These are phyloP conservation scores for Daldinia eschscholtzii DNA, from an alignment of 2,329 filamentous ascomycete genomes.

Conservation along the genomic window DNA sequence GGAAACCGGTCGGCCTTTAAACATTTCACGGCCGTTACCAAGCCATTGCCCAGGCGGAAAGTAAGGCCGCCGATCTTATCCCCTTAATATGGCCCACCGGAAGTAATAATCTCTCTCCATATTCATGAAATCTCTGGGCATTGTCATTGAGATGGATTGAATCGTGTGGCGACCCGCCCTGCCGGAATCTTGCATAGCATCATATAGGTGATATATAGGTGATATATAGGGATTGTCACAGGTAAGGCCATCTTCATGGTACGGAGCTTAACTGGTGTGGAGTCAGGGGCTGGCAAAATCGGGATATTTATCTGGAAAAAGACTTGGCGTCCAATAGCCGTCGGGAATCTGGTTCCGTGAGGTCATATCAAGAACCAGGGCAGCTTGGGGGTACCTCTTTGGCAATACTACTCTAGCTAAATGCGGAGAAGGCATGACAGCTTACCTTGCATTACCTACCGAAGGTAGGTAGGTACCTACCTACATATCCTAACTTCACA, in stretches of 20 bases:
- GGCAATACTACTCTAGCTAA: constrained; percentile 18
- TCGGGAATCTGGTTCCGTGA: constrained; percentile 39
- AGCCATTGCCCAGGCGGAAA: constrained; percentile 12
- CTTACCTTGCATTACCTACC: background rate
- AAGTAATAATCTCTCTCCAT: constrained; percentile 31
- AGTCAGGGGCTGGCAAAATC: constrained; percentile 40
- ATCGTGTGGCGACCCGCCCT: constrained; percentile 25
- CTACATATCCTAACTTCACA: too few relatives aligned
- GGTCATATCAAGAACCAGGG: constrained; percentile 27
- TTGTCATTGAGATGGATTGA: constrained; percentile 7
- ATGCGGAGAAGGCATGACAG: background rate
- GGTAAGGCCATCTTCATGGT: constrained; percentile 32
- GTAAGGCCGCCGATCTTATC: constrained; percentile 21
- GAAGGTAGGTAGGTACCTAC: too few relatives aligned
- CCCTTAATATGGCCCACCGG: constrained; percentile 36
- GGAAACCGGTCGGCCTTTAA: constrained; percentile 30
- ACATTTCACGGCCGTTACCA: constrained; percentile 16
- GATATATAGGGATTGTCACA: constrained; percentile 22
- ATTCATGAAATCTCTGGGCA: constrained; percentile 33
- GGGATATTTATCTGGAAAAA: constrained; percentile 41
- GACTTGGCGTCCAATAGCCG: constrained; percentile 36
- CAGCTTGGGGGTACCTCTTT: constrained; percentile 8
- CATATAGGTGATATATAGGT: constrained; percentile 30
- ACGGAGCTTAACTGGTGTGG: constrained; percentile 38
- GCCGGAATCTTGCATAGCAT: constrained; percentile 30